Percentiles rank a stretch among this genome's conserved stretches.
These are phyloP conservation scores for Xylaria curta DNA, from an alignment of 495 filamentous ascomycete genomes.

Conservation along the genomic window DNA sequence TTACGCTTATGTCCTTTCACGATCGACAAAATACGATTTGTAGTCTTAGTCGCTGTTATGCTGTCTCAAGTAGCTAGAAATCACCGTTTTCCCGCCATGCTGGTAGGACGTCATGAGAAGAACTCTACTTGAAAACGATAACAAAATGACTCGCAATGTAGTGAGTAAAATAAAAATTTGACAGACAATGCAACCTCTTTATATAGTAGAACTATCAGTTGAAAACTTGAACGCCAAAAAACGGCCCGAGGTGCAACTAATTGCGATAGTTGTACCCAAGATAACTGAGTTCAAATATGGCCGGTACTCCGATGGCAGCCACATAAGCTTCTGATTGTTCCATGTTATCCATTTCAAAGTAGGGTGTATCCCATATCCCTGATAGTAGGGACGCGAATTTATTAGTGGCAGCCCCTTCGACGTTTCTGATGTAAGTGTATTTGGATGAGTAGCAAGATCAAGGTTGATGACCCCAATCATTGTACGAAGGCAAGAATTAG, in stretches of 20 bases:
- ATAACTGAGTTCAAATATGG: background rate
- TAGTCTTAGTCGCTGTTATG: too few relatives aligned
- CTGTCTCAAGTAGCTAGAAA: too few relatives aligned
- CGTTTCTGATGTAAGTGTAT: background rate
- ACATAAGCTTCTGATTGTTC: background rate
- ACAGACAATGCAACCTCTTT: too few relatives aligned
- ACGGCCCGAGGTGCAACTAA: background rate
- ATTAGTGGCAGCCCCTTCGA: background rate
- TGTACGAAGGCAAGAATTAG: background rate
- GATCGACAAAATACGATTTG: too few relatives aligned
- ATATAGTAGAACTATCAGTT: background rate
- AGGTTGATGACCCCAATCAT: background rate
- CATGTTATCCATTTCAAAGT: background rate
- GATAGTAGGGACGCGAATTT: background rate
- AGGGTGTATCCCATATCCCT: background rate
- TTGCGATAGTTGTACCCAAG: background rate
- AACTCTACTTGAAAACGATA: too few relatives aligned
- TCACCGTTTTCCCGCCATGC: too few relatives aligned
- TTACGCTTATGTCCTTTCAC: too few relatives aligned
- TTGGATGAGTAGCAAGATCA: background rate
- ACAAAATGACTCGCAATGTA: too few relatives aligned
- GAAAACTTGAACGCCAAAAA: background rate
- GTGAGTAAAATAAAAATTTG: too few relatives aligned
- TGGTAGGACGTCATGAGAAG: too few relatives aligned
- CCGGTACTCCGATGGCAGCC: background rate